Evolutionary conservation across 371 early-diverging fungal genomes (phyloP), one percentile per base, ranked within the genome.

Genomic region (Amoeboaphelidium protococcarum): DNA sequence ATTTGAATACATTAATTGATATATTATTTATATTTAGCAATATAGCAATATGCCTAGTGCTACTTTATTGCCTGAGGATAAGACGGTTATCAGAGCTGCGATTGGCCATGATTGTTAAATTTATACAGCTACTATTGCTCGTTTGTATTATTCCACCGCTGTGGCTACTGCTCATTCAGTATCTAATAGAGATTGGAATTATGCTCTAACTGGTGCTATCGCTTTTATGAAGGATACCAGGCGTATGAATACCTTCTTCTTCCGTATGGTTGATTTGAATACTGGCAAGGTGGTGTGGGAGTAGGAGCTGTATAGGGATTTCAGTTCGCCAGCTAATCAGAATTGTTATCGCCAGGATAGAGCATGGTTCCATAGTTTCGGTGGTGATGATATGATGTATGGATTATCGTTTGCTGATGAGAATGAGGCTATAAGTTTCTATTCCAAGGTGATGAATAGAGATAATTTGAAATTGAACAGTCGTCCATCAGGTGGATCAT

Each of bases 321-420:
- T 31, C 16, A 6, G 16, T 6, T n/a, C n/a, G n/a, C n/a, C n/a
- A n/a, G n/a, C n/a, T n/a, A n/a, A n/a, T n/a, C n/a, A n/a, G n/a
- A n/a, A n/a, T n/a, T n/a, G n/a, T n/a, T 31, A 31, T 31, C 37
- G 6, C 16, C 37, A 31, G n/a, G 48, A 47, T 23, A 16, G n/a
- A 6, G 16, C 48, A 3, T 21, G 13, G 4, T 47, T 47, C 21
- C 48, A 47, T 40, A 22, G 37, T 13, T 47, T 47, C 20, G 48
- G 37, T 16, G 48, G 26, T 3, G 16, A 19, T 16, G 37, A 26
- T 21, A 31, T 26, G 23, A 47, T 47, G 48, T 26, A n/a, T 44
- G 48, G 48, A 3, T 24, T 47, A 22, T 23, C n/a, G 2, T 47
- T 47, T 25, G 48, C 48, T 23, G 48, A 47, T 44, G 48, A 47